These are phyloP conservation scores for Zangia roseola DNA, from an alignment of 768 basidiomycete species.

Conservation along the genomic window DNA sequence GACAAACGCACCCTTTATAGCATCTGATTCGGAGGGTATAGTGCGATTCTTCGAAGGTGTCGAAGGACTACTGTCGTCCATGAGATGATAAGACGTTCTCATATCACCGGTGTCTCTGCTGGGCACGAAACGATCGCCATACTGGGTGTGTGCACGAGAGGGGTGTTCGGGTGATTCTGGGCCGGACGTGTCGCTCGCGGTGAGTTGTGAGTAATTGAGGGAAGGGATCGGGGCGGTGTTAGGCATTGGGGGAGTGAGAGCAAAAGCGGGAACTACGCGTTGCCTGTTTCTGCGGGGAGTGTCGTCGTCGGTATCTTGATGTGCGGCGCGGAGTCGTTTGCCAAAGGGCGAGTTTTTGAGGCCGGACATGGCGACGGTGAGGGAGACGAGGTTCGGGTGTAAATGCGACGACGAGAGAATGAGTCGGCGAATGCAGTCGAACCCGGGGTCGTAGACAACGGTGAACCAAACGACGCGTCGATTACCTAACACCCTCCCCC, in stretches of 20 bases:
- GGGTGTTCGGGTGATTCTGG: conserved; percentile 42
- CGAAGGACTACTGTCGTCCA: conserved; percentile 52
- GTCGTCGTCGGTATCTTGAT: conserved; percentile 56
- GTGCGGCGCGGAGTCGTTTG: conserved; percentile 74
- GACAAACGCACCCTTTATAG: conserved; percentile 58
- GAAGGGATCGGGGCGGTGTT: conserved; percentile 51
- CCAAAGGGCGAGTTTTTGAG: conserved; percentile 85
- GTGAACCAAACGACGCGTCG: conserved; percentile 31
- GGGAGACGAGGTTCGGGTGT: background rate
- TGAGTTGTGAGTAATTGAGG: conserved; percentile 50
- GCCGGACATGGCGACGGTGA: conserved; percentile 53
- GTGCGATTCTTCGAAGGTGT: conserved; percentile 62
- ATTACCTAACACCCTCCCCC: conserved; percentile 25
- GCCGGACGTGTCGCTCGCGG: conserved; percentile 48
- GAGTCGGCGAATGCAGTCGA: conserved; percentile 8
- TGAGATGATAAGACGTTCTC: conserved; percentile 60
- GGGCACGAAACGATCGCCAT: conserved; percentile 64
- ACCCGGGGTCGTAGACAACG: conserved; percentile 17
- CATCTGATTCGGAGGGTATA: conserved; percentile 70
- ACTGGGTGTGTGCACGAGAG: conserved; percentile 38
- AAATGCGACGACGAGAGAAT: background rate
- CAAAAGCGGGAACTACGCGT: conserved; percentile 55
- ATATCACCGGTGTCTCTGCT: conserved; percentile 58
- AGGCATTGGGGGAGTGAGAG: conserved; percentile 32
- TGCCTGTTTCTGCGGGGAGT: conserved; percentile 50